Percentiles rank a stretch among this genome's conserved stretches.
Conservation (phyloP, 2,329 filamentous ascomycete genomes). For the Hymenoscyphus fructigenus region DNA sequence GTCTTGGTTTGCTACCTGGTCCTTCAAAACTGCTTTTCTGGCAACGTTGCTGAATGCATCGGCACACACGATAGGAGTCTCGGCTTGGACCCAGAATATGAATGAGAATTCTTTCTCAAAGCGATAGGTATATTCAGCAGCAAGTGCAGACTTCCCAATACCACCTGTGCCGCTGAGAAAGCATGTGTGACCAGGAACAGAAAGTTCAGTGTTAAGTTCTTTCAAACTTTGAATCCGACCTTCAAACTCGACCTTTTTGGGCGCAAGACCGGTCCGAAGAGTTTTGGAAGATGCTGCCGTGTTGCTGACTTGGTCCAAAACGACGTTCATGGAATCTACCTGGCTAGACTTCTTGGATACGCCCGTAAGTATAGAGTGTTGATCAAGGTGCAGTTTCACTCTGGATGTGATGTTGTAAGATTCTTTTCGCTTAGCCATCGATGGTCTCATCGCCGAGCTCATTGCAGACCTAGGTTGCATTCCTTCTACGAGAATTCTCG, state of each 20-base stretch:
- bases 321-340: background rate
- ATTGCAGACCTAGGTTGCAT: background rate
- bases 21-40: conserved; percentile 1
- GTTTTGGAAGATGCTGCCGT: background rate
- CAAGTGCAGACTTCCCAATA: conserved; percentile 26
- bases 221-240: background rate
- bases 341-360: background rate
- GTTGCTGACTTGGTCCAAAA: background rate
- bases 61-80: background rate
- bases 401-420: background rate
- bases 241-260: conserved; percentile 6
- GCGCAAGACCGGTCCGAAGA: background rate
- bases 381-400: background rate
- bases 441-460: background rate
- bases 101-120: conserved; percentile 11
- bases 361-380: background rate
- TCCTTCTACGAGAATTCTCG: background rate
- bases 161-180: conserved; percentile 24
- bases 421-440: background rate
- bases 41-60: background rate
- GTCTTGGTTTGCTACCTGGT: background rate
- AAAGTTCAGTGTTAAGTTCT: background rate
- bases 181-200: conserved; percentile 10
- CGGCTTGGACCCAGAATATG: conserved; percentile 8
- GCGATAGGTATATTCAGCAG: conserved; percentile 21